Base-by-base conservation (phyloP, 208 protist species). In the Eutreptiella sp. region DNA sequence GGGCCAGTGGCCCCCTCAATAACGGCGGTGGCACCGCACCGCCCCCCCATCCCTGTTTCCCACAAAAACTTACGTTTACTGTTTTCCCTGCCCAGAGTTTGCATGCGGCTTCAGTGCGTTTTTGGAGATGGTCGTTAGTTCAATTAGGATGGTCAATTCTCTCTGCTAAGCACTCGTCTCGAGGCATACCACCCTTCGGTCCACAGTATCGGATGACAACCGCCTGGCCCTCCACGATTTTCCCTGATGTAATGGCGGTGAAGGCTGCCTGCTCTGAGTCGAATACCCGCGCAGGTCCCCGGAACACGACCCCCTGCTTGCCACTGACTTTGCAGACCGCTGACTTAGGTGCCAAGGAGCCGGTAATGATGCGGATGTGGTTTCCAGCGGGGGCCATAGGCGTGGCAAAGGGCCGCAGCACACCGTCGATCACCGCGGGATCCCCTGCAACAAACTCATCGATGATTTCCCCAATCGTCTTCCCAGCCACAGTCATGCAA, bases 401-500 rank as follows among this genome's bases (percentile, higher is more conserved):
- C 28, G 5, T n/a, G 31, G 4, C n/a, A 3, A 66, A 19, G 3
- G 60, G 33, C 11, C 4, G 24, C n/a, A 66, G 4, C 19, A 66
- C 52, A 3, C 47, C 33, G 33, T 48, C 5, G 7, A 39, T 26
- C 46, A 11, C 9, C 16, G 53, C 42, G 9, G 55, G 38, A 38
- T 50, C 45, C n/a, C 16, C 14, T 39, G 16, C 29, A 16, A 50
- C 45, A 50, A 16, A 42, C 14, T 11, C 0, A 14, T 33, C 33
- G 2, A 76, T 28, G 63, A 74, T 77, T 34, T 77, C 72, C 1
- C 43, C 53, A 19, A 77, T 46, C 11, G 67, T 77, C 39, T 77
- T 73, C 32, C 72, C 72, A 3, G 70, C 77, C 5, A 66, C 64
- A 3, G 76, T 82, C 5, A 79, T 11, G 43, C 71, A 76, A 3